phyloP scores from a whole-genome alignment of 371 early-diverging fungal species.

The Syncephalastrum contaminatum region DNA sequence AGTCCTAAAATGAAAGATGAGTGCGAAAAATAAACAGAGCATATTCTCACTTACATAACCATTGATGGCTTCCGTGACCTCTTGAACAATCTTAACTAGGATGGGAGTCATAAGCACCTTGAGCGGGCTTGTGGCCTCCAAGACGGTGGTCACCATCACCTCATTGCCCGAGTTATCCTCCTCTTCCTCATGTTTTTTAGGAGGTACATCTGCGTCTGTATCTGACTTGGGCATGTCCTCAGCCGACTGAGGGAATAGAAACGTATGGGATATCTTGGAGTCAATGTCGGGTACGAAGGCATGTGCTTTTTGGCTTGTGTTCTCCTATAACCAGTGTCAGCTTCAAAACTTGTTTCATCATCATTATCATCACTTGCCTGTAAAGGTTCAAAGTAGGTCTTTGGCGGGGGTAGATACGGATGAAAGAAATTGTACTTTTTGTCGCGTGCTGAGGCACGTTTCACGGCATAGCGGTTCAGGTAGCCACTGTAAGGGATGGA shows the following conservation, averaged over 20 bases:
- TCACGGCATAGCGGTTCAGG: constrained; percentile 55
- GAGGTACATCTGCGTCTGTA: not conserved
- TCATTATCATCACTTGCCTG: constrained; percentile 20
- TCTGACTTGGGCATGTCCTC: constrained; percentile 1
- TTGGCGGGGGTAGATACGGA: constrained; percentile 58
- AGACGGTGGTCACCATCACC: constrained; percentile 49
- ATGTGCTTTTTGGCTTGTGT: no score
- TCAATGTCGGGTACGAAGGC: no score
- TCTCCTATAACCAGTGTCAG: not conserved
- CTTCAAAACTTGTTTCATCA: not conserved
- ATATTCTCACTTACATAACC: constrained; percentile 49
- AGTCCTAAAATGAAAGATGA: constrained; percentile 42
- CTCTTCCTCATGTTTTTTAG: constrained; percentile 6
- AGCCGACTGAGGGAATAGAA: constrained; percentile 1
- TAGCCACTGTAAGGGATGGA: constrained; percentile 75
- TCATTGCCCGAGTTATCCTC: constrained; percentile 31
- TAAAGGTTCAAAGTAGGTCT: constrained; percentile 33
- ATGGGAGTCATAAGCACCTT: constrained; percentile 71
- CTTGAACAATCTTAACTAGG: constrained; percentile 70
- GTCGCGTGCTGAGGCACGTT: constrained; percentile 23
- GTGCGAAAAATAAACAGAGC: not conserved
- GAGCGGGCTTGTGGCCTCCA: constrained; percentile 62
- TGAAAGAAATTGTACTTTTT: constrained; percentile 34
- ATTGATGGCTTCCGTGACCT: constrained; percentile 66
- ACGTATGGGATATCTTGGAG: not conserved